A percentile compares a stretch with the other conserved stretches of the same genome.
phyloP scores from a whole-genome alignment of 108 stramenopile species.

The Pseudonitzschia multiseries region DNA sequence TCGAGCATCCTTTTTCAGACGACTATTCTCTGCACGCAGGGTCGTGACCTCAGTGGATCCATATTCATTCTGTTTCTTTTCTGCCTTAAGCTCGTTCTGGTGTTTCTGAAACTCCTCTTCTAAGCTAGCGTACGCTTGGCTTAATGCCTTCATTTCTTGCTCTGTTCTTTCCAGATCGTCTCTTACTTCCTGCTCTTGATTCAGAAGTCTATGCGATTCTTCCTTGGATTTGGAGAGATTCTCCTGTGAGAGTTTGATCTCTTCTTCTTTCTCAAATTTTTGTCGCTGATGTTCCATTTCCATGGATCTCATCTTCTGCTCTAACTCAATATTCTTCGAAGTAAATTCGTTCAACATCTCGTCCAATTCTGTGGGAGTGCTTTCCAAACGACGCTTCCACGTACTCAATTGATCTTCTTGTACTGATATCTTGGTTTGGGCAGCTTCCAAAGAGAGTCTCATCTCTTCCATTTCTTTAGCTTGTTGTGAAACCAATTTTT shows the following conservation, averaged over 20 bases:
- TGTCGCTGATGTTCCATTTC: conserved; percentile 37
- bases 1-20: conserved; percentile 57
- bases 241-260: conserved; percentile 31
- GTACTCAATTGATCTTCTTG: conserved; percentile 47
- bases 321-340: conserved; percentile 51
- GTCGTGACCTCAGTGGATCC: conserved; percentile 42
- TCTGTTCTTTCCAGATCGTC: conserved; percentile 49
- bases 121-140: conserved; percentile 66
- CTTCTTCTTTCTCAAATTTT: conserved; percentile 37
- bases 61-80: conserved; percentile 6
- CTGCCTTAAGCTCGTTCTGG: conserved; percentile 18
- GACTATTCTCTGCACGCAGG: conserved; percentile 62
- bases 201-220: conserved; percentile 31
- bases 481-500: conserved; percentile 63
- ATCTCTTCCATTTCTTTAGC: conserved; percentile 67
- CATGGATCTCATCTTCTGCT: conserved; percentile 44
- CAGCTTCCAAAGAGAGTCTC: conserved; percentile 41
- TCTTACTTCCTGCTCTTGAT: conserved; percentile 35
- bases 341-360: conserved; percentile 63
- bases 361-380: conserved; percentile 65
- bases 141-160: conserved; percentile 72
- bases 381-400: conserved; percentile 62
- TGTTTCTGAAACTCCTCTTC: conserved; percentile 61
- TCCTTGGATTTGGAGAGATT: conserved; percentile 39
- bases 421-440: conserved; percentile 30